These are phyloP conservation scores for Pilaira anomala DNA, from an alignment of 192 early-diverging fungal genomes.

Conservation along the genomic window DNA sequence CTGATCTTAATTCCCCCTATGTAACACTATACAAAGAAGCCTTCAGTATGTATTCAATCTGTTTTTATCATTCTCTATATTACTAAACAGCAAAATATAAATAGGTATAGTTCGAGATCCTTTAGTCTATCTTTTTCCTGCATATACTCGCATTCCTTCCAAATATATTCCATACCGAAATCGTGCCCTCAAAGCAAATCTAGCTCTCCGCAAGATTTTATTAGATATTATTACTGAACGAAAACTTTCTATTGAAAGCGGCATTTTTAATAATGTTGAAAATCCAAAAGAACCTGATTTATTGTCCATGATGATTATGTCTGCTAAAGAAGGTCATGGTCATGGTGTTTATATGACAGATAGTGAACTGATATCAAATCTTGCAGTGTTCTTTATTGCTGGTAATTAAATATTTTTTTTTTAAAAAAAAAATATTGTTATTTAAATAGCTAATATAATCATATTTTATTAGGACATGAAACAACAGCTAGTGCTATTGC, in stretches of 20 bases:
- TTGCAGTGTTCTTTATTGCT: conserved; percentile 1
- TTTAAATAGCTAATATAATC: no score
- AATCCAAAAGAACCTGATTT: not conserved
- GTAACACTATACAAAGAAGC: not conserved
- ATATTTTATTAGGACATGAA: not conserved
- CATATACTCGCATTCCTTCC: conserved; percentile 6
- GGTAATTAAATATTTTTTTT: not conserved
- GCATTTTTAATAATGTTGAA: not conserved
- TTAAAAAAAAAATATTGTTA: not conserved
- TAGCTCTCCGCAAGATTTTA: not conserved
- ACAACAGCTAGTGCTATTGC: not conserved
- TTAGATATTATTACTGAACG: no score
- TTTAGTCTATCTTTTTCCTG: conserved; percentile 3
- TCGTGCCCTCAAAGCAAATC: not conserved
- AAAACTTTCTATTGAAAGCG: no score
- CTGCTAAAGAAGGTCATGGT: no score
- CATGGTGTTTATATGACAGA: not conserved
- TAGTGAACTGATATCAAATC: not conserved
- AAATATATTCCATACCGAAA: not conserved
- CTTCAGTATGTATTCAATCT: not conserved
- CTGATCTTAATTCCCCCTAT: not conserved
- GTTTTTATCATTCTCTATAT: no score
- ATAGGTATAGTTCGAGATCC: conserved; percentile 2
- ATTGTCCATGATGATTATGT: not conserved
- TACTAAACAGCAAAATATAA: no score